Conservation (phyloP, 129 eudicot species). For the Flaveria trinervia region DNA sequence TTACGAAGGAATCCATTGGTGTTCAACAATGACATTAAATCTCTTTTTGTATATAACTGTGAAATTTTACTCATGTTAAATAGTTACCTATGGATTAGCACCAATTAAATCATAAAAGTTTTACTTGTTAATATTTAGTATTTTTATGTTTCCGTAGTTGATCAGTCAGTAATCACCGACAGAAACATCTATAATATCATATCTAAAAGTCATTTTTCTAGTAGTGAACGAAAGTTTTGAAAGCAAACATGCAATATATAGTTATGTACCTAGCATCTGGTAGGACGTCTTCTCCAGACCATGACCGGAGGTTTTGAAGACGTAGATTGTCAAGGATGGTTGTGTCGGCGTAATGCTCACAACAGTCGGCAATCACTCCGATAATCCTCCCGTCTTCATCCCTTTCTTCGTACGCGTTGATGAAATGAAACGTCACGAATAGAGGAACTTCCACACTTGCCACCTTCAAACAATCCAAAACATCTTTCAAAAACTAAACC, state of each 20-base stretch:
- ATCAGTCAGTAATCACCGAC: too few species aligned
- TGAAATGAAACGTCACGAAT: constrained; percentile 88
- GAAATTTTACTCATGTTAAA: too few species aligned
- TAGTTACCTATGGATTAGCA: too few species aligned
- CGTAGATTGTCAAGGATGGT: constrained; percentile 87
- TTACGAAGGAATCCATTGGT: too few species aligned
- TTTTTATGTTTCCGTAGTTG: too few species aligned
- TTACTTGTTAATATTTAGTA: too few species aligned
- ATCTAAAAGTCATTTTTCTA: too few species aligned
- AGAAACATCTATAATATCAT: too few species aligned
- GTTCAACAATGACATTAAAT: too few species aligned
- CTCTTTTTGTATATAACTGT: too few species aligned
- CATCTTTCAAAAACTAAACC: not conserved
- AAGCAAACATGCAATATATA: not conserved
- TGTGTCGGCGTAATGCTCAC: constrained; percentile 90
- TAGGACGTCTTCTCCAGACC: constrained; percentile 67
- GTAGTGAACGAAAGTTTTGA: too few species aligned
- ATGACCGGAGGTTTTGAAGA: constrained; percentile 70
- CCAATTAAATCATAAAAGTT: too few species aligned
- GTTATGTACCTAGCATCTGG: constrained; percentile 81
- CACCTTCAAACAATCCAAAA: constrained; percentile 44
- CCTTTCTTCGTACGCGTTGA: constrained; percentile 92
- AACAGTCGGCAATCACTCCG: constrained; percentile 82
- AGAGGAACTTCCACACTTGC: constrained; percentile 96
- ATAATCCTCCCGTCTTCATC: constrained; percentile 84